Percentiles rank a stretch among this genome's conserved stretches.
Conservation (phyloP, 495 filamentous ascomycete species). For the Penicillium subrubescens region DNA sequence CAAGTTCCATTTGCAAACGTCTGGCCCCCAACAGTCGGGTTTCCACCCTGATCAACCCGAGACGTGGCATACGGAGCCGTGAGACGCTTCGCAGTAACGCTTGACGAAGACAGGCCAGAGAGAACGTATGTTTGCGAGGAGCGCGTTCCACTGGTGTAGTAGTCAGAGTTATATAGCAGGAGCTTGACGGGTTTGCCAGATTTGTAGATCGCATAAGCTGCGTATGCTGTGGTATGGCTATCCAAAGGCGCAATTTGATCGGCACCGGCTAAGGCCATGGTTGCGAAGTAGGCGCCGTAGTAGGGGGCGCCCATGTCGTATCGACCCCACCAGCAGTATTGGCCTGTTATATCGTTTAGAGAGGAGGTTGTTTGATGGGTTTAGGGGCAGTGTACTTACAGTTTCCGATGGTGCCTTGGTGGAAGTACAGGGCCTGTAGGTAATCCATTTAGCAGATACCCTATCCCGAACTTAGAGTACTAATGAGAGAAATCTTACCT, state of each 20-base stretch:
- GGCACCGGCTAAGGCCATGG: conserved; percentile 53
- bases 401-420: conserved; percentile 63
- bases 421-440: conserved; percentile 50
- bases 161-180: conserved; percentile 61
- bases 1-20: conserved; percentile 57
- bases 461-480: not conserved
- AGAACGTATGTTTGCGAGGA: conserved; percentile 48
- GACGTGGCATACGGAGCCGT: conserved; percentile 52
- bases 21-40: conserved; percentile 55
- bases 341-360: conserved; percentile 29
- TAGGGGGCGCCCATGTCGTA: conserved; percentile 59
- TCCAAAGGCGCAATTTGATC: conserved; percentile 54
- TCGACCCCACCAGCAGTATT: conserved; percentile 63
- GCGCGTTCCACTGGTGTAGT: conserved; percentile 51
- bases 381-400: conserved; percentile 25
- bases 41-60: conserved; percentile 50
- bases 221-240: conserved; percentile 48
- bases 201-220: conserved; percentile 55
- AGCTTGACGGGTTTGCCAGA: conserved; percentile 42
- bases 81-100: conserved; percentile 53
- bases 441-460: not conserved
- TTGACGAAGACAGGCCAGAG: conserved; percentile 39
- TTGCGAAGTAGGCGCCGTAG: conserved; percentile 59
- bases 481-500: conserved; percentile 12
- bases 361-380: not conserved